Evolutionary conservation across 495 filamentous ascomycete genomes (phyloP).

Genomic region (Tuber aestivum): DNA sequence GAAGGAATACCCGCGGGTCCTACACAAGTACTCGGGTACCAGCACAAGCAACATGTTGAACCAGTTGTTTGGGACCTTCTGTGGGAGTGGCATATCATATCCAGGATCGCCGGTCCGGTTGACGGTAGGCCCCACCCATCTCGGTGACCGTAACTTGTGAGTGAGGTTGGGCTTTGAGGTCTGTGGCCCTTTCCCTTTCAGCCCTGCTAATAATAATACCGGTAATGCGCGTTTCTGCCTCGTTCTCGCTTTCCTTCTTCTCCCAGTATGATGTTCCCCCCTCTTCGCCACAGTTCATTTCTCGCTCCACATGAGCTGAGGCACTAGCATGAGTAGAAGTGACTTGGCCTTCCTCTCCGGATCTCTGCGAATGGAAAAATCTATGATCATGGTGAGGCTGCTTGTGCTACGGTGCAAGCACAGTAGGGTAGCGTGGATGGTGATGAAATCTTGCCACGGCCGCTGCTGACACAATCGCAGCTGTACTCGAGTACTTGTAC

Average conservation of each 20-base stretch:
- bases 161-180: background rate
- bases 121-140: background rate
- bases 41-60: background rate
- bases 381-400: background rate
- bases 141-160: background rate
- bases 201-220: background rate
- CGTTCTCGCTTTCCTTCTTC: slow-evolving; percentile 2
- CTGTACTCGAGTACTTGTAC: too few species aligned
- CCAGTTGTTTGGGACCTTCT: background rate
- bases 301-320: background rate
- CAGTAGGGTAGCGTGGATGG: too few species aligned
- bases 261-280: background rate
- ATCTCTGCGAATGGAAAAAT: background rate
- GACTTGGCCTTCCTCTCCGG: background rate
- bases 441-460: background rate
- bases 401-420: background rate
- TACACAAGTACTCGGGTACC: too few species aligned
- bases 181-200: background rate
- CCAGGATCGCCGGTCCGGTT: background rate
- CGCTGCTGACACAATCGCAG: background rate
- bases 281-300: background rate
- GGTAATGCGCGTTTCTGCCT: background rate
- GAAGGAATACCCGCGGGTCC: background rate
- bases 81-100: background rate
- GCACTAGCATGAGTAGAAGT: background rate